Evolutionary conservation across 2,329 filamentous ascomycete species (phyloP).

Genomic region (Botrytis aclada): DNA sequence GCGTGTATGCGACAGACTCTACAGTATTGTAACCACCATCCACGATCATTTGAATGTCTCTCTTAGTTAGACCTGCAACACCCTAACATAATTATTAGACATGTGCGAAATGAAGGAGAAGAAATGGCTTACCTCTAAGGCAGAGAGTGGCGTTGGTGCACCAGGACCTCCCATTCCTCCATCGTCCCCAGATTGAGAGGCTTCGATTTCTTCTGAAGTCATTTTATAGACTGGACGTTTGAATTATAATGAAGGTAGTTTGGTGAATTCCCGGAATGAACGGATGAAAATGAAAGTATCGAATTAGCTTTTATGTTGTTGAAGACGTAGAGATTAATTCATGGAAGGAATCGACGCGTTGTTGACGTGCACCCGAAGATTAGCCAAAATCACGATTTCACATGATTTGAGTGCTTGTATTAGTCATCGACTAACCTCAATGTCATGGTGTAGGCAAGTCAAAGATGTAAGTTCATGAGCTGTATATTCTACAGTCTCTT

Average conservation of each 20-base stretch:
- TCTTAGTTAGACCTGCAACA: conserved; percentile 82
- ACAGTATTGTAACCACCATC: conserved; percentile 95
- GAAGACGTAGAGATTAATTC: background rate
- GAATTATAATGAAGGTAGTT: background rate
- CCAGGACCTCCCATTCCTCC: conserved; percentile 75
- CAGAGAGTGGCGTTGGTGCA: conserved; percentile 83
- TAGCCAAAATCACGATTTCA: conserved; percentile 16
- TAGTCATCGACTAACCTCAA: background rate
- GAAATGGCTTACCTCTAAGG: conserved; percentile 66
- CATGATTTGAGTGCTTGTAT: background rate
- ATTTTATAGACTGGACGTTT: conserved; percentile 13
- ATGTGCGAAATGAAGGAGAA: background rate
- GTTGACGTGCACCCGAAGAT: conserved; percentile 17
- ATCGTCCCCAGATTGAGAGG: conserved; percentile 74
- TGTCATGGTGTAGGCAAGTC: background rate
- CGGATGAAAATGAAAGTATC: background rate
- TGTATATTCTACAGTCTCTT: background rate
- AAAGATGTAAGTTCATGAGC: no score
- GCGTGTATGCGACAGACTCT: conserved; percentile 89
- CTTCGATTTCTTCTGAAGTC: conserved; percentile 44
- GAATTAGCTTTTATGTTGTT: background rate
- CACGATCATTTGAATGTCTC: conserved; percentile 89
- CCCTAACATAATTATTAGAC: conserved; percentile 55
- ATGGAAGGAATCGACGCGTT: conserved; percentile 1
- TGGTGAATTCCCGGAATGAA: background rate